Conservation (phyloP, 768 basidiomycete genomes). For the Antrodiella citrinella region DNA sequence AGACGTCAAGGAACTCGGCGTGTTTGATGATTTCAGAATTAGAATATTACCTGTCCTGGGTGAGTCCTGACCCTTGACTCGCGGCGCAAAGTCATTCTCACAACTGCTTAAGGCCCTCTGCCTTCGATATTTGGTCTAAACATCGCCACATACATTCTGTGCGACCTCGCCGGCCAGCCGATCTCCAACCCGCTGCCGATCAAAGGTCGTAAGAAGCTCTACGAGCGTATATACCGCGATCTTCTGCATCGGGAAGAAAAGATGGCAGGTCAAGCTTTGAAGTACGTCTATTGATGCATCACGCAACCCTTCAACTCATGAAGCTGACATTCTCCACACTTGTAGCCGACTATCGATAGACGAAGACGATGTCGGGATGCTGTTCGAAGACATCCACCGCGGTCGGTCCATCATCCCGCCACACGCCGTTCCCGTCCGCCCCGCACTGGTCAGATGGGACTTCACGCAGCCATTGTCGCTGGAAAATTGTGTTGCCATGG, state of each 20-base stretch:
- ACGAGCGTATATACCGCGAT: slow-evolving; percentile 71
- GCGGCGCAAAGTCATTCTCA: too few relatives aligned
- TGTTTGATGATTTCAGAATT: slow-evolving; percentile 89
- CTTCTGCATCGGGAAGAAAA: slow-evolving; percentile 69
- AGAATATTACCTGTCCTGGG: slow-evolving; percentile 90
- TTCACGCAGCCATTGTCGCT: slow-evolving; percentile 47
- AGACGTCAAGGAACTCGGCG: slow-evolving; percentile 78
- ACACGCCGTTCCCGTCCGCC: slow-evolving; percentile 60
- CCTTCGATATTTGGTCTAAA: slow-evolving; percentile 90
- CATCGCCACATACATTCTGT: slow-evolving; percentile 82
- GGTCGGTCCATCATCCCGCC: slow-evolving; percentile 77
- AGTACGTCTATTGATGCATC: slow-evolving; percentile 39
- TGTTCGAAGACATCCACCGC: slow-evolving; percentile 84
- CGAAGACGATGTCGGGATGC: slow-evolving; percentile 72
- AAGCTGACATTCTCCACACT: not conserved
- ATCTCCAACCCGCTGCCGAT: slow-evolving; percentile 79
- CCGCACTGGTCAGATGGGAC: slow-evolving; percentile 81
- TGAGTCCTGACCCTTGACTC: slow-evolving; percentile 22
- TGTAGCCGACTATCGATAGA: slow-evolving; percentile 67
- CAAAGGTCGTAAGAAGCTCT: slow-evolving; percentile 78
- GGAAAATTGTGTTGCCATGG: slow-evolving; percentile 87
- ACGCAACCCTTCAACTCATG: not conserved
- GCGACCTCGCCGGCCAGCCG: slow-evolving; percentile 77
- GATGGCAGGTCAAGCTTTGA: slow-evolving; percentile 46
- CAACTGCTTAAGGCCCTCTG: slow-evolving; percentile 47